Evolutionary conservation across 257 asterid genomes (phyloP).

Genomic region (Lycium ferocissimum): DNA sequence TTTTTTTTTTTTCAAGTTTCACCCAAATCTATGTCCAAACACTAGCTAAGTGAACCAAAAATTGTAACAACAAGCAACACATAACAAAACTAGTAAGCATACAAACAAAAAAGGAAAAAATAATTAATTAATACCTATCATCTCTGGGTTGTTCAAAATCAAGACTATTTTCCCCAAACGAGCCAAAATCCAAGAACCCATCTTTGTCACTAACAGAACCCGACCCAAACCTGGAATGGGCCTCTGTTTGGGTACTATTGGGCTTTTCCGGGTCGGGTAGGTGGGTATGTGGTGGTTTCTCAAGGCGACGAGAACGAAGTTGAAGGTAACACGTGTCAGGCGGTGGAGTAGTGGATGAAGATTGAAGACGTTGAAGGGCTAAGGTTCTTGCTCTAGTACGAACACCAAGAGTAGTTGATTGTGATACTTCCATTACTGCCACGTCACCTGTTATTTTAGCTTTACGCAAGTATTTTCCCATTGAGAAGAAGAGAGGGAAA

Average conservation of each 20-base stretch:
- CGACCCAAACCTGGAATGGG: conserved; percentile 15
- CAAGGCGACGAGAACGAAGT: conserved; percentile 72
- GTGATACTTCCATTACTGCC: conserved; percentile 59
- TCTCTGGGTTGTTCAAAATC: conserved; percentile 49
- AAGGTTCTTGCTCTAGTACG: conserved; percentile 83
- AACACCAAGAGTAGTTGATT: conserved; percentile 62
- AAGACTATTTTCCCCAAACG: conserved; percentile 58
- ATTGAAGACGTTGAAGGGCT: conserved; percentile 64
- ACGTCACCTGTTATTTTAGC: conserved; percentile 55
- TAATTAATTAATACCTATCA: conserved; percentile 47
- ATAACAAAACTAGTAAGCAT: not conserved
- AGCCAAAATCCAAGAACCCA: conserved; percentile 37
- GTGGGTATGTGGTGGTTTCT: conserved; percentile 33
- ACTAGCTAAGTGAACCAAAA: not conserved
- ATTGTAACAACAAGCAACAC: not conserved
- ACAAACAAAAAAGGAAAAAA: too few relatives aligned
- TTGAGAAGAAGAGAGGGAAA: conserved; percentile 12
- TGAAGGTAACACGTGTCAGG: conserved; percentile 55
- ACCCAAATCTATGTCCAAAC: too few relatives aligned
- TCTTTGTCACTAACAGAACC: conserved; percentile 41
- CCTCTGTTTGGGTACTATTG: too few relatives aligned
- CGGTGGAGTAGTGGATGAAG: conserved; percentile 34
- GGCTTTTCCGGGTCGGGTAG: not conserved
- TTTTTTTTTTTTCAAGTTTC: too few relatives aligned
- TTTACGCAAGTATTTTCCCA: conserved; percentile 71